phyloP scores from a whole-genome alignment of 1,139 yeast genomes.

The Pneumocystis murina region DNA sequence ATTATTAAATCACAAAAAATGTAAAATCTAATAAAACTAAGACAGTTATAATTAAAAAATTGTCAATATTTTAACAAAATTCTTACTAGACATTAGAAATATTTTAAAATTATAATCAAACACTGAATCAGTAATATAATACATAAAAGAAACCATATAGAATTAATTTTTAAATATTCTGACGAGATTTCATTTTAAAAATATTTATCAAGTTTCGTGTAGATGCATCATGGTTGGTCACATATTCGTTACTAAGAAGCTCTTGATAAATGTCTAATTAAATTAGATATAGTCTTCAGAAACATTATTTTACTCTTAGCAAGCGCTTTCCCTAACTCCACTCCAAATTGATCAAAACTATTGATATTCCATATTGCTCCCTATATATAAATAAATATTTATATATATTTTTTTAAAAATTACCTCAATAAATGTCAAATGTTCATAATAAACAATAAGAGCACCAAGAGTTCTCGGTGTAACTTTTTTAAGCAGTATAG shows the following conservation, averaged over 20 bases:
- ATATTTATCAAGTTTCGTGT: not conserved
- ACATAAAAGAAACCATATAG: not conserved
- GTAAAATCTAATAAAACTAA: no score
- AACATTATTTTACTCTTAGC: slow-evolving; percentile 45
- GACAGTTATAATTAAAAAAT: not conserved
- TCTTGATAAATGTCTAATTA: not conserved
- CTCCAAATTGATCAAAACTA: slow-evolving; percentile 99
- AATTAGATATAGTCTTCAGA: not conserved
- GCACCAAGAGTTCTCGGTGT: slow-evolving; percentile 95
- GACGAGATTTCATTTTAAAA: not conserved
- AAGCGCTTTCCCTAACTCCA: slow-evolving; percentile 91
- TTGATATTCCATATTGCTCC: slow-evolving; percentile 99
- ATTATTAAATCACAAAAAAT: no score
- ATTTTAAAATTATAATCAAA: not conserved
- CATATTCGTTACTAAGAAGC: not conserved
- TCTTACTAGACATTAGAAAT: not conserved
- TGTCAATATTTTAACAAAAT: not conserved
- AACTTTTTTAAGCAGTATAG: slow-evolving; percentile 85
- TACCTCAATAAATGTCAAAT: slow-evolving; percentile 75
- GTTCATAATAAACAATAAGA: slow-evolving; percentile 93
- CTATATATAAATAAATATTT: not conserved
- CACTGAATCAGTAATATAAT: not conserved
- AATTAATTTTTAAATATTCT: not conserved
- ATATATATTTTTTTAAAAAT: not conserved
- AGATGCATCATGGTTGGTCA: not conserved